These are phyloP conservation scores for Ceratobasidium theobromae DNA, from an alignment of 1,284 basidiomycete genomes.

Conservation along the genomic window DNA sequence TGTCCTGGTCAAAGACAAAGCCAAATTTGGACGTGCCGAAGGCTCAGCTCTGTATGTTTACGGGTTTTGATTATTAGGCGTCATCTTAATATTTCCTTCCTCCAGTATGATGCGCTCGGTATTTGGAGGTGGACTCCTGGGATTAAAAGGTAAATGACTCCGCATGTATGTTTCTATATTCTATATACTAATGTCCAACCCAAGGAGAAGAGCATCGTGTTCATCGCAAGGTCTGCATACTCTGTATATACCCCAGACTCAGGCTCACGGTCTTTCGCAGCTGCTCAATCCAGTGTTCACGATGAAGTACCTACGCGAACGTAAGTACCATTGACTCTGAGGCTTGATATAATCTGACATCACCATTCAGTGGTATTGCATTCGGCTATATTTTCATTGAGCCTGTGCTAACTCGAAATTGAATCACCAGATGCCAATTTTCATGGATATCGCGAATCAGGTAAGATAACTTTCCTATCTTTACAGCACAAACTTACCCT, in stretches of 20 bases:
- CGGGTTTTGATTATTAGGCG: slow-evolving; percentile 33
- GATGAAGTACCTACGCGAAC: slow-evolving; percentile 48
- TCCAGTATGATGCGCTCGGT: slow-evolving; percentile 31
- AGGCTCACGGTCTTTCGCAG: slow-evolving; percentile 48
- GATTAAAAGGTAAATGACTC: slow-evolving; percentile 1
- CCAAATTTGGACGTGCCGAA: slow-evolving; percentile 54
- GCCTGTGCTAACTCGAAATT: not conserved
- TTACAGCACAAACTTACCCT: slow-evolving; percentile 39
- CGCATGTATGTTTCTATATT: not conserved
- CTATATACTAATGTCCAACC: not conserved
- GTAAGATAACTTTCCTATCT: slow-evolving; percentile 40
- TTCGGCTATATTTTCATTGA: not conserved
- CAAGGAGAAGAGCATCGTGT: slow-evolving; percentile 18
- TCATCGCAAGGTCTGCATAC: slow-evolving; percentile 41
- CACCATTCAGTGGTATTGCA: slow-evolving; percentile 4
- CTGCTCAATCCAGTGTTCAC: slow-evolving; percentile 55
- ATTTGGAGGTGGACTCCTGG: slow-evolving; percentile 46
- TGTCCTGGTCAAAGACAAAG: slow-evolving; percentile 52
- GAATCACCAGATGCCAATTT: slow-evolving; percentile 46
- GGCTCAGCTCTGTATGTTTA: slow-evolving; percentile 56
- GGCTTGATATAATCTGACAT: not conserved
- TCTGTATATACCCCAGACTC: slow-evolving; percentile 54
- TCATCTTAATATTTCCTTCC: not conserved
- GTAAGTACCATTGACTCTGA: not conserved
- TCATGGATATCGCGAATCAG: slow-evolving; percentile 51